A percentile compares a stretch with the other conserved stretches of the same genome.
Conservation (phyloP, 176 grass and related monocot species). For the Puya raimondii region DNA sequence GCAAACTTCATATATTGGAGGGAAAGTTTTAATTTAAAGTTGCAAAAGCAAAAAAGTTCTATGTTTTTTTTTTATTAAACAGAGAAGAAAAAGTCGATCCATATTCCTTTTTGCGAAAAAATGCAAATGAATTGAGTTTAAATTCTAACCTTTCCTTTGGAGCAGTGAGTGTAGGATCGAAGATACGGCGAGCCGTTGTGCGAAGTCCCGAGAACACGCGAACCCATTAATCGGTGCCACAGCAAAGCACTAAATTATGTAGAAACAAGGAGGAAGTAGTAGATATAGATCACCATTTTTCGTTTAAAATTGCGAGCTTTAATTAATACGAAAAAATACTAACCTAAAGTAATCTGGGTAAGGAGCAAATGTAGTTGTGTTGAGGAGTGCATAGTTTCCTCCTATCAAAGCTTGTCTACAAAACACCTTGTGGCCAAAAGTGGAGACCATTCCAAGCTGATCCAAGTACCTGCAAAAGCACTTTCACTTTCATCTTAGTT, state of each 20-base stretch:
- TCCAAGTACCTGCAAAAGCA: slow-evolving; percentile 41
- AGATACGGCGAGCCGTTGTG: slow-evolving; percentile 22
- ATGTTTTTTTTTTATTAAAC: too few species aligned
- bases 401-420: slow-evolving; percentile 53
- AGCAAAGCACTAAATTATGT: slow-evolving; percentile 29
- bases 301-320: neutral
- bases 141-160: slow-evolving; percentile 30
- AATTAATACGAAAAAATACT: neutral
- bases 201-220: slow-evolving; percentile 24
- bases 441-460: slow-evolving; percentile 50
- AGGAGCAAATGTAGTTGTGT: slow-evolving; percentile 42
- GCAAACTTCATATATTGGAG: too few species aligned
- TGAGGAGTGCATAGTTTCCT: slow-evolving; percentile 57
- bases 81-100: too few species aligned
- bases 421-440: slow-evolving; percentile 40
- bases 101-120: too few species aligned
- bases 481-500: too few species aligned
- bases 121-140: neutral
- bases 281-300: slow-evolving; percentile 1
- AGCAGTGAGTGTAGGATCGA: slow-evolving; percentile 54
- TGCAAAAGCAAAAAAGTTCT: too few species aligned
- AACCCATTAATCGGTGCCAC: slow-evolving; percentile 48
- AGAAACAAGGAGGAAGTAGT: slow-evolving; percentile 3
- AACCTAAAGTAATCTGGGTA: slow-evolving; percentile 57
- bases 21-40: too few species aligned